phyloP scores from a whole-genome alignment of 2,329 filamentous ascomycete genomes.

The Alternaria conjuncta region DNA sequence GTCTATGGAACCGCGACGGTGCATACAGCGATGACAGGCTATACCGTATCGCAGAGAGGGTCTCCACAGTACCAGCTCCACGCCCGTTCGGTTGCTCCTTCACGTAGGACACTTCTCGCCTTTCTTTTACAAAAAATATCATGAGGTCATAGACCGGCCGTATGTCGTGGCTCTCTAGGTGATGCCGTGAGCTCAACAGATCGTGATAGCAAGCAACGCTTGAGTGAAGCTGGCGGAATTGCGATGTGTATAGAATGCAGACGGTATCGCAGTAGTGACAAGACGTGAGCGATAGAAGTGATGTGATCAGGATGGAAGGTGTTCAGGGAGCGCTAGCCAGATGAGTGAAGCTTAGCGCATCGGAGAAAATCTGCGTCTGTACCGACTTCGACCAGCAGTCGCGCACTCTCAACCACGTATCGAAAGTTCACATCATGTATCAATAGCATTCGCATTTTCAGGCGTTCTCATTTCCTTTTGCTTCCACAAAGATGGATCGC shows the following conservation, averaged over 20 bases:
- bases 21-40: background rate
- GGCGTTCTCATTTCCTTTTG: slow-evolving; percentile 8
- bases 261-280: background rate
- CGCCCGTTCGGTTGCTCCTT: background rate
- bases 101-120: background rate
- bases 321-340: background rate
- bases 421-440: slow-evolving; percentile 19
- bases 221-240: background rate
- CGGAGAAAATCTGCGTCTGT: slow-evolving; percentile 19
- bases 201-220: background rate
- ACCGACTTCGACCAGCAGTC: slow-evolving; percentile 3
- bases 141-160: background rate
- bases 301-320: background rate
- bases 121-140: background rate
- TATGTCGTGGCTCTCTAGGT: background rate
- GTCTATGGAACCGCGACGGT: background rate
- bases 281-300: background rate
- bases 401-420: background rate
- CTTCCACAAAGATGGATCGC: slow-evolving; percentile 40
- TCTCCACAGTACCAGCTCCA: too few relatives aligned
- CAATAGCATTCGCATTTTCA: slow-evolving; percentile 24
- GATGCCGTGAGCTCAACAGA: background rate
- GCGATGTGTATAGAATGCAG: background rate
- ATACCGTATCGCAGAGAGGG: background rate
- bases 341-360: slow-evolving; percentile 16